Evolutionary conservation across 495 filamentous ascomycete species (phyloP), one percentile per base, ranked within the genome.

Genomic region (Penicillium riverlandense): DNA sequence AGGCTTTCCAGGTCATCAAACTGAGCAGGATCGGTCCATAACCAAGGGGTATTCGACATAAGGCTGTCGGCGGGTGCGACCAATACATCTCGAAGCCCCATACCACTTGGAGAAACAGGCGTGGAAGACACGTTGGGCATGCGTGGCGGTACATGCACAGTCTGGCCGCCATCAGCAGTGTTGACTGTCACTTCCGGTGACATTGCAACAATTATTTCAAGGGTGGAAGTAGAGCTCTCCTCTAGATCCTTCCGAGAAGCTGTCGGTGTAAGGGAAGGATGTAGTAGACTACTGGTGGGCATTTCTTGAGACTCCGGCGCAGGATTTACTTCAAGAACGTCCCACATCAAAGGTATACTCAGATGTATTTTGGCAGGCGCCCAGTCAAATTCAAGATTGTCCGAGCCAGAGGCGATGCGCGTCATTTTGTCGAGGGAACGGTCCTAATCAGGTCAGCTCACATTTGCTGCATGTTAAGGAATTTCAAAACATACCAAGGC

Each of bases 261-360:
- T 9, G 55, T 47, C 8, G 61, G 65, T 0, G 47, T 52, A 8
- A 70, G 54, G 12, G 63, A 63, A 8, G 63, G 45, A 40, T 66
- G 63, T 7, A 68, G 43, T 22, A 68, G 50, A 29, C 58, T 57
- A 8, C 54, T 53, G 1, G 52, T 49, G 8, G 64, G 50, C n/a
- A 50, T 60, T 36, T 59, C 52, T 12, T 56, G 58, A 8, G 45
- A 41, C 8, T 52, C 48, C 10, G 58, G 50, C 11, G 53, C 55
- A 29, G 56, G 62, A 43, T 66, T 70, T 43, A 72, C 54, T 41
- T 71, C 66, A 8, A 72, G 58, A 13, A 69, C 53, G 29, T 71
- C 67, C 69, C 69, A 72, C 69, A 72, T 72, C n/a, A 72, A 38
- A n/a, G 69, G 66, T 11, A 72, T 66, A 37, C 65, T 72, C n/a